A percentile compares a stretch with the other conserved stretches of the same genome.
Evolutionary conservation across 2,329 filamentous ascomycete genomes (phyloP).

Genomic region (Fusarium incarnatum): DNA sequence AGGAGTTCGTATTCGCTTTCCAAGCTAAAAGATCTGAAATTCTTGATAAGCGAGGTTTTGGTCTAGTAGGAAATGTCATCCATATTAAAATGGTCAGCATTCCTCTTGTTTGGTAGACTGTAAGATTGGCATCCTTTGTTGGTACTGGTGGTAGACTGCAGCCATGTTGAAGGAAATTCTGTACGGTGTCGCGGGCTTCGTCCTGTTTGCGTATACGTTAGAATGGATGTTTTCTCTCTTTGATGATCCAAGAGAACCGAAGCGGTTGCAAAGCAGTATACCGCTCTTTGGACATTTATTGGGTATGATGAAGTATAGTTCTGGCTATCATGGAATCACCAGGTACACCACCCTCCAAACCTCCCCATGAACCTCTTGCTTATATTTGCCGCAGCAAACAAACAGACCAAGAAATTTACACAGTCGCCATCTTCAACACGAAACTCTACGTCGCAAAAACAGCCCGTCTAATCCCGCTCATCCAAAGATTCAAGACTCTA

Average conservation of each 20-base stretch:
- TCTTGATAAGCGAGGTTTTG: not conserved
- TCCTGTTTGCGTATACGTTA: constrained; percentile 27
- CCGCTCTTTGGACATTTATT: constrained; percentile 38
- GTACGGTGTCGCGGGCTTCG: constrained; percentile 17
- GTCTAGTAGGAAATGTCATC: not conserved
- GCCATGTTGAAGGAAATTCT: constrained; percentile 35
- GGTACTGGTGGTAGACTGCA: not conserved
- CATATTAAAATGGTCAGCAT: not conserved
- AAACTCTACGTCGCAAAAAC: constrained; percentile 48
- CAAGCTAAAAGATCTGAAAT: not conserved
- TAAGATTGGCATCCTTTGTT: not conserved
- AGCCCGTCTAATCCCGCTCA: constrained; percentile 40
- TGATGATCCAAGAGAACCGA: constrained; percentile 38
- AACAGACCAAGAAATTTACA: constrained; percentile 46
- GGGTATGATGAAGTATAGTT: constrained; percentile 32
- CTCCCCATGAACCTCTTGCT: rapidly evolving
- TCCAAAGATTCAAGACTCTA: constrained; percentile 44
- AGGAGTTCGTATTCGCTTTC: constrained; percentile 22
- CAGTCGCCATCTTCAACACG: constrained; percentile 43
- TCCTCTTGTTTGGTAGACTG: not conserved
- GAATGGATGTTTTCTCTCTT: constrained; percentile 35
- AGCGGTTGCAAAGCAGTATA: constrained; percentile 23
- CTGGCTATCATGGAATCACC: constrained; percentile 30
- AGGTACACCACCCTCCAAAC: not conserved
- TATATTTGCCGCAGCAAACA: not conserved